A percentile compares a stretch with the other conserved stretches of the same genome.
phyloP scores from a whole-genome alignment of 371 early-diverging fungal genomes.

The Mortierella sp. region DNA sequence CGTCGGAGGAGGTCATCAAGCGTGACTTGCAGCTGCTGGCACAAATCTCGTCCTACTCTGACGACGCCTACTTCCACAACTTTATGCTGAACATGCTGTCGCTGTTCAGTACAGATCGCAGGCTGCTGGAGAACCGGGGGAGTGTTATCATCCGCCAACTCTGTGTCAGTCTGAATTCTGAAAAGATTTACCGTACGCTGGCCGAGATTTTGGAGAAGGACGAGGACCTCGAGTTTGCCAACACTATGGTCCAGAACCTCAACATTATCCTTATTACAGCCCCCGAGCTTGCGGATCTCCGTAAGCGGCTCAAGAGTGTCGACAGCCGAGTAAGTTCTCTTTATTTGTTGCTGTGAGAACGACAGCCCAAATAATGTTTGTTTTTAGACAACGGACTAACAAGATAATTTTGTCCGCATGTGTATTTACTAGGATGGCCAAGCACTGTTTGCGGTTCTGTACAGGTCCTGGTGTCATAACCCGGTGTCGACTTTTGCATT shows the following conservation, averaged over 20 bases:
- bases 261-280: slow-evolving; percentile 93
- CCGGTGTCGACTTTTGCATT: slow-evolving; percentile 90
- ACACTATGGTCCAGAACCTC: slow-evolving; percentile 93
- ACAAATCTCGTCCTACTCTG: slow-evolving; percentile 88
- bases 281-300: slow-evolving; percentile 85
- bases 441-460: slow-evolving; percentile 81
- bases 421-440: slow-evolving; percentile 66
- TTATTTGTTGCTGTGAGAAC: neutral
- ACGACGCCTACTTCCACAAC: slow-evolving; percentile 80
- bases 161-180: slow-evolving; percentile 87
- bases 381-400: neutral
- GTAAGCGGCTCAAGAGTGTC: slow-evolving; percentile 77
- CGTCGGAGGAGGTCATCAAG: slow-evolving; percentile 88
- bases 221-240: slow-evolving; percentile 89
- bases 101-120: slow-evolving; percentile 90
- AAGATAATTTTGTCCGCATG: neutral
- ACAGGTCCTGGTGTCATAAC: slow-evolving; percentile 93
- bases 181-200: slow-evolving; percentile 86
- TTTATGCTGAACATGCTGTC: slow-evolving; percentile 86
- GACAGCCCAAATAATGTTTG: slow-evolving; percentile 5
- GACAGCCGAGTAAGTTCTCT: slow-evolving; percentile 66
- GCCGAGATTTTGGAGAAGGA: slow-evolving; percentile 87
- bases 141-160: slow-evolving; percentile 91
- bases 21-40: slow-evolving; percentile 92
- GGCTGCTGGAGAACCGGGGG: slow-evolving; percentile 86